Percentiles rank a stretch among this genome's conserved stretches.
Evolutionary conservation across 1,284 basidiomycete species (phyloP).

Genomic region (Ustilago xerochloae): DNA sequence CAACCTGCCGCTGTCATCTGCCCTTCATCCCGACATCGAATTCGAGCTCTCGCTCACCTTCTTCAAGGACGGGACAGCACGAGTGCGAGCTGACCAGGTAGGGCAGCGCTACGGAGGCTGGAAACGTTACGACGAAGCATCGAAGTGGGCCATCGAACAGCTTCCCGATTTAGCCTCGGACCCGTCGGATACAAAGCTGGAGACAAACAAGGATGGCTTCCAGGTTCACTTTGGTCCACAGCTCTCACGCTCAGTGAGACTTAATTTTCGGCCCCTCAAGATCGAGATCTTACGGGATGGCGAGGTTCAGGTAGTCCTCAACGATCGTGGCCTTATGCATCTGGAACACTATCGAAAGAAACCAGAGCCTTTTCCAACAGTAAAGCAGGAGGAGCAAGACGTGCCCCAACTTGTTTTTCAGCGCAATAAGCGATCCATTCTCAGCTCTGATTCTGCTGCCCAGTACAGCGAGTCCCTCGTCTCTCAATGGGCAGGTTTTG

Average conservation of each 20-base stretch:
- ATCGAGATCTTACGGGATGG: constrained; percentile 75
- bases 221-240: constrained; percentile 46
- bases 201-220: constrained; percentile 19
- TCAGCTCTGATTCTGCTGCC: constrained; percentile 26
- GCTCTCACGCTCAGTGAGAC: constrained; percentile 31
- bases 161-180: constrained; percentile 43
- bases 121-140: constrained; percentile 63
- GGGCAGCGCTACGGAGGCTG: constrained; percentile 54
- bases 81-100: constrained; percentile 61
- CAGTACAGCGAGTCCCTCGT: constrained; percentile 35
- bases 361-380: constrained; percentile 57
- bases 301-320: constrained; percentile 83
- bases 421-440: constrained; percentile 46
- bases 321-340: constrained; percentile 88
- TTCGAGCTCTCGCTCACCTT: constrained; percentile 58
- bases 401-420: constrained; percentile 53
- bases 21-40: constrained; percentile 58
- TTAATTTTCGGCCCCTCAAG: constrained; percentile 58
- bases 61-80: constrained; percentile 62
- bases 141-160: constrained; percentile 58
- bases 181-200: constrained; percentile 19
- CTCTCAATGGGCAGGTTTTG: constrained; percentile 63
- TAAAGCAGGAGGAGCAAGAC: constrained; percentile 45
- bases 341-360: constrained; percentile 88
- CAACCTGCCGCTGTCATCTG: constrained; percentile 46